Evolutionary conservation across 2,329 filamentous ascomycete species (phyloP).

Genomic region (Trichoderma guizhouense): DNA sequence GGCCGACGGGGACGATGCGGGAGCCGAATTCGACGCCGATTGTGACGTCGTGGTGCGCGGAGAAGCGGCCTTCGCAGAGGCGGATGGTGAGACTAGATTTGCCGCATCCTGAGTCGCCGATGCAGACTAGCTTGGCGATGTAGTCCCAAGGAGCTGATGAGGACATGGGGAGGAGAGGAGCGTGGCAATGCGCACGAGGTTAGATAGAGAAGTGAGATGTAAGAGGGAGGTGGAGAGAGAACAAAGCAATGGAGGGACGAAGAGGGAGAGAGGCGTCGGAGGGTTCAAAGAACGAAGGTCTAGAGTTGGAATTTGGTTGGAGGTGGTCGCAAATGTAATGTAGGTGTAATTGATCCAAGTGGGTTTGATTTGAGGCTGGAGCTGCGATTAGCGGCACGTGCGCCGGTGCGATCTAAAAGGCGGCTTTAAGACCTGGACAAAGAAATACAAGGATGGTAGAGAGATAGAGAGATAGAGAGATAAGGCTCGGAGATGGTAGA

Average conservation of each 20-base stretch:
- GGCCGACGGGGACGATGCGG: constrained; percentile 85
- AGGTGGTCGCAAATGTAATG: background rate
- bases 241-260: background rate
- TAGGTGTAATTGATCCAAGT: constrained; percentile 1
- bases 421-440: background rate
- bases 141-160: constrained; percentile 81
- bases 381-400: constrained; percentile 11
- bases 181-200: background rate
- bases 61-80: constrained; percentile 94
- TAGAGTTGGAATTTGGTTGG: background rate
- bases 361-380: constrained; percentile 10
- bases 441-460: background rate
- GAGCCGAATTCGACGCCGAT: constrained; percentile 97
- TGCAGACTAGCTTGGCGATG: constrained; percentile 97
- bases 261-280: background rate
- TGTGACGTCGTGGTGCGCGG: constrained; percentile 90
- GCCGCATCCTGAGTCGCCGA: constrained; percentile 93
- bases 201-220: background rate
- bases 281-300: background rate
- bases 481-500: background rate
- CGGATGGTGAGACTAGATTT: constrained; percentile 94
- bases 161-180: constrained; percentile 44
- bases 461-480: background rate
- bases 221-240: background rate
- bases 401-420: background rate